Conservation (phyloP, 768 basidiomycete species). For the Leccinum rimulosum region DNA sequence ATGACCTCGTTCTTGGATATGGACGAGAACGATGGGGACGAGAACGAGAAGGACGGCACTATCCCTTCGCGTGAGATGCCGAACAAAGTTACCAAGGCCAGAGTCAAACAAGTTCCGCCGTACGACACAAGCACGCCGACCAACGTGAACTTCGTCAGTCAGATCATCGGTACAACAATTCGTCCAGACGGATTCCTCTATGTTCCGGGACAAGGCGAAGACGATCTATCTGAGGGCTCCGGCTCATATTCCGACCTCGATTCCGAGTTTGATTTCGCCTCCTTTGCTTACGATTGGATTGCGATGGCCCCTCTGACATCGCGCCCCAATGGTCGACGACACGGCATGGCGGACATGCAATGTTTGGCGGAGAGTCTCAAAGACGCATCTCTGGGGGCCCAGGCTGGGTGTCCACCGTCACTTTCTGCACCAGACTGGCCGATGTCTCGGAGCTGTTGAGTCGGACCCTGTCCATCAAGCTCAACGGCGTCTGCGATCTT, state of each 20-base stretch:
- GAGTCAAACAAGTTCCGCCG: constrained; percentile 8
- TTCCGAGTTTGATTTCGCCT: background rate
- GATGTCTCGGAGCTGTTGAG: background rate
- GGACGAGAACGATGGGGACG: background rate
- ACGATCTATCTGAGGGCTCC: background rate
- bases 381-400: background rate
- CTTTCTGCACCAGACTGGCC: background rate
- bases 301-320: background rate
- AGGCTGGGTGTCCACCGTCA: background rate
- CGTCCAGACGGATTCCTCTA: constrained; percentile 12
- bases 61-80: background rate
- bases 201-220: background rate
- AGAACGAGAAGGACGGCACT: background rate
- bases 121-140: constrained; percentile 10
- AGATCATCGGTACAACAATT: constrained; percentile 15
- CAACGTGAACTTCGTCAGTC: constrained; percentile 7
- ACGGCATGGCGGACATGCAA: constrained; percentile 12
- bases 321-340: constrained; percentile 1
- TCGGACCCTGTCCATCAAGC: background rate
- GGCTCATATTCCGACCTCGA: background rate
- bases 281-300: background rate
- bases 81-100: background rate
- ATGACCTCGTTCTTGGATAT: constrained; percentile 4
- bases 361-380: background rate
- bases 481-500: no score